Conservation (phyloP, 768 basidiomycete genomes). For the Hysterangium stoloniferum region DNA sequence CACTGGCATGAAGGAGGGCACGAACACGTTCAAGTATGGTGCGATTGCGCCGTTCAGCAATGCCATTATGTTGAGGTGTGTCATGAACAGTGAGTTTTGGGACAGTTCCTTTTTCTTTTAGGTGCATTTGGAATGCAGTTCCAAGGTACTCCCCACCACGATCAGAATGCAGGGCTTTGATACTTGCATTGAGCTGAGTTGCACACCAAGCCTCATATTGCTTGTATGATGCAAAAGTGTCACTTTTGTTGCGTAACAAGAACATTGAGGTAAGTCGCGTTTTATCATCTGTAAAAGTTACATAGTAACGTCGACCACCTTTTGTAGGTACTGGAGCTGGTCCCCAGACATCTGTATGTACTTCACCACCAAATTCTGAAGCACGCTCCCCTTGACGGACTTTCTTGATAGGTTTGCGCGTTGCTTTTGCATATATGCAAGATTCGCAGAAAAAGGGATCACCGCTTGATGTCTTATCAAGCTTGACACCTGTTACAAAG, state of each 20-base stretch:
- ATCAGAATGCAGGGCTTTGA: constrained; percentile 34
- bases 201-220: constrained; percentile 26
- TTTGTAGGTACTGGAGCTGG: no score
- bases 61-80: constrained; percentile 37
- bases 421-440: no score
- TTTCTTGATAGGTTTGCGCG: no score
- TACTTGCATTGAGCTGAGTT: constrained; percentile 22
- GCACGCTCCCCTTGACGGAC: no score
- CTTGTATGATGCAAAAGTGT: constrained; percentile 26
- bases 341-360: no score
- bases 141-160: constrained; percentile 36
- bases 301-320: no score
- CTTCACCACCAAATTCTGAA: no score
- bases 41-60: constrained; percentile 34
- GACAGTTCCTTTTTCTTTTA: constrained; percentile 30
- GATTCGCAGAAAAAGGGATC: no score
- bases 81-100: constrained; percentile 33
- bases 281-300: no score
- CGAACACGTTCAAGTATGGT: constrained; percentile 27
- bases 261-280: no score
- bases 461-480: background rate
- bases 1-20: constrained; percentile 29
- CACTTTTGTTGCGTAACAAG: constrained; percentile 13
- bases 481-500: background rate
- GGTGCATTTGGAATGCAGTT: constrained; percentile 25